These are phyloP conservation scores for Vanilla planifolia DNA, from an alignment of 106 monocot species.

Conservation along the genomic window DNA sequence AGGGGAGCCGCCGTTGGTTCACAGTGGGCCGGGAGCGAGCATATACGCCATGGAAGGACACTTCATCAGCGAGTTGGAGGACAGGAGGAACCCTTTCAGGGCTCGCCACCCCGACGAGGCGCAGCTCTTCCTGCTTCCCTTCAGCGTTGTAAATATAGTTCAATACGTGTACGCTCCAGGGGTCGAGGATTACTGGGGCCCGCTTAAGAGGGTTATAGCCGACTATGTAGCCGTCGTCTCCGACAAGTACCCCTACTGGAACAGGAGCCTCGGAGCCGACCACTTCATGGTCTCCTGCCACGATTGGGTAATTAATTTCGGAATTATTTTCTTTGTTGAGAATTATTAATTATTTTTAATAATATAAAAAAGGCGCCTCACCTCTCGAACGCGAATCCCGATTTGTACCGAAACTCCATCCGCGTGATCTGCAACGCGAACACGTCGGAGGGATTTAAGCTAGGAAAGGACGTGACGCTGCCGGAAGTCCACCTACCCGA, in stretches of 20 bases:
- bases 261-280: slow-evolving; percentile 55
- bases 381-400: slow-evolving; percentile 12
- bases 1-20: slow-evolving; percentile 67
- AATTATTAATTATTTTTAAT: neutral
- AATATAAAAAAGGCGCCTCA: slow-evolving; percentile 15
- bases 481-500: slow-evolving; percentile 59
- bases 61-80: slow-evolving; percentile 56
- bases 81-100: slow-evolving; percentile 20
- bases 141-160: slow-evolving; percentile 66
- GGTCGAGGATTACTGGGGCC: slow-evolving; percentile 16
- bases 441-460: slow-evolving; percentile 78
- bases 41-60: slow-evolving; percentile 66
- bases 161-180: slow-evolving; percentile 36
- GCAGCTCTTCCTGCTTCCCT: slow-evolving; percentile 61
- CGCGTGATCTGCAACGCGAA: slow-evolving; percentile 81
- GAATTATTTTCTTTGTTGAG: neutral
- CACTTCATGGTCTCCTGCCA: slow-evolving; percentile 82
- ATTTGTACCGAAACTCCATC: slow-evolving; percentile 51
- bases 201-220: slow-evolving; percentile 22
- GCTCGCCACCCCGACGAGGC: slow-evolving; percentile 43
- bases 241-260: slow-evolving; percentile 49
- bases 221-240: slow-evolving; percentile 46
- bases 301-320: slow-evolving; percentile 43
- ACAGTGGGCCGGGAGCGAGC: slow-evolving; percentile 33
- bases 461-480: slow-evolving; percentile 44